These are phyloP conservation scores for Hygrophoropsis aurantiaca DNA, from an alignment of 768 basidiomycete species.

Conservation along the genomic window DNA sequence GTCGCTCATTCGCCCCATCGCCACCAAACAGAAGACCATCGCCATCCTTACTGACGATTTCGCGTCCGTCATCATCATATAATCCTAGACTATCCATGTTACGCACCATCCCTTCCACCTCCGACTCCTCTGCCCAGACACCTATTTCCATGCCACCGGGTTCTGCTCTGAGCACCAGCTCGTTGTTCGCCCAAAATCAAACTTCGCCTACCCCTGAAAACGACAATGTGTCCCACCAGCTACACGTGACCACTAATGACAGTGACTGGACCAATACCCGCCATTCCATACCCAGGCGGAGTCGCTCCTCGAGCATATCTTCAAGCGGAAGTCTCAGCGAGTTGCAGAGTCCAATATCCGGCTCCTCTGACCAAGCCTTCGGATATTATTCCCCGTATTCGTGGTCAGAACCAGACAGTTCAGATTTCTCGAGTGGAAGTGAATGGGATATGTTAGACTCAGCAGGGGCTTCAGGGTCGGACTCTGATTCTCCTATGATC, in stretches of 20 bases:
- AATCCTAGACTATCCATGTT: constrained; percentile 12
- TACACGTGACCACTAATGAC: background rate
- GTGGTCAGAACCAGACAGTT: constrained; percentile 29
- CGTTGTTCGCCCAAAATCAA: constrained; percentile 12
- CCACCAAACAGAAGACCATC: background rate
- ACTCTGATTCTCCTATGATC: too few relatives aligned
- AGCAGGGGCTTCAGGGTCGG: too few relatives aligned
- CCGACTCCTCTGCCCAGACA: constrained; percentile 15
- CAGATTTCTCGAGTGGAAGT: constrained; percentile 4
- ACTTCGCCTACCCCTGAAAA: background rate
- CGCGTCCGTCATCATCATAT: background rate
- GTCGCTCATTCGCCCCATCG: too few relatives aligned
- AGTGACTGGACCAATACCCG: background rate
- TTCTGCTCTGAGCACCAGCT: constrained; percentile 10
- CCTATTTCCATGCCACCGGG: constrained; percentile 13
- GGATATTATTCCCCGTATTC: too few relatives aligned
- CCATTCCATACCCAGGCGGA: background rate
- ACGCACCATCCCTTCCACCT: constrained; percentile 29
- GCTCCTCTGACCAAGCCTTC: background rate
- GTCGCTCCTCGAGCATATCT: constrained; percentile 9
- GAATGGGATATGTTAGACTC: constrained; percentile 21
- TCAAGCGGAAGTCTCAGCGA: background rate
- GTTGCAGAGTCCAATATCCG: background rate
- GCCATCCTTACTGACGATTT: constrained; percentile 4
- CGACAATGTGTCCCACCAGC: background rate